Base-by-base conservation (phyloP, 2,329 filamentous ascomycete genomes). In the Epichloe amarillans region DNA sequence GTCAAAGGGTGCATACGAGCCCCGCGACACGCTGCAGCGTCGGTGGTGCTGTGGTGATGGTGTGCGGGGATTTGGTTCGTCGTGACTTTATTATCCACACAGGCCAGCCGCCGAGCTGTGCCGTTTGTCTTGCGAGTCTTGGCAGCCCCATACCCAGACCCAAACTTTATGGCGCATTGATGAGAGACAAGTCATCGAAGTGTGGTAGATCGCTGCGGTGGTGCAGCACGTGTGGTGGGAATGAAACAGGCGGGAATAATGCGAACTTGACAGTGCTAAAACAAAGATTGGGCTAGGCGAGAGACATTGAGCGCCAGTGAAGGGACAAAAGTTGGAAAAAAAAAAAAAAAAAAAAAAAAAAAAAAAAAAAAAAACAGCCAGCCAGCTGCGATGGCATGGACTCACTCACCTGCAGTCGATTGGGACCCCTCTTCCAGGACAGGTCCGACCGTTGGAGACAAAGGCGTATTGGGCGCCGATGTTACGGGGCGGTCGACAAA, bases 401-500 rank as follows among this genome's bases (percentile, higher is more conserved):
- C 6, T 26, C 33, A 45, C 50, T 39, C 21, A 53, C 52, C 50
- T 47, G 36, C 26, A 21, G 39, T 15, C 21, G 47, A 47, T 26
- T 42, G 41, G 23, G 44, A 21, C n/a, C 21, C 39, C 11, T 50
- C 52, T 30, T 52, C 50, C 26, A 36, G 35, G 8, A 37, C 11
- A 49, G 47, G 51, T 48, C 39, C 47, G 50, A 46, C 19, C n/a
- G 52, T 37, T 10, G 48, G 46, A 40, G 56, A 47, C 43, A 59
- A 41, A 35, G 55, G 54, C n/a, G 62, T 65, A 49, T 58, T 58
- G 37, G 61, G 61, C 35, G 56, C 59, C 38, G 64, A 66, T 19
- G 52, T 43, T 12, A 53, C 53, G 8, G 56, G 47, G 33, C 60
- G 59, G 64, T 66, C 56, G 61, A 64, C 51, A 39, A 52, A 51